Conservation (phyloP, 1,139 yeast genomes). For the Suhomyces wounanorum region DNA sequence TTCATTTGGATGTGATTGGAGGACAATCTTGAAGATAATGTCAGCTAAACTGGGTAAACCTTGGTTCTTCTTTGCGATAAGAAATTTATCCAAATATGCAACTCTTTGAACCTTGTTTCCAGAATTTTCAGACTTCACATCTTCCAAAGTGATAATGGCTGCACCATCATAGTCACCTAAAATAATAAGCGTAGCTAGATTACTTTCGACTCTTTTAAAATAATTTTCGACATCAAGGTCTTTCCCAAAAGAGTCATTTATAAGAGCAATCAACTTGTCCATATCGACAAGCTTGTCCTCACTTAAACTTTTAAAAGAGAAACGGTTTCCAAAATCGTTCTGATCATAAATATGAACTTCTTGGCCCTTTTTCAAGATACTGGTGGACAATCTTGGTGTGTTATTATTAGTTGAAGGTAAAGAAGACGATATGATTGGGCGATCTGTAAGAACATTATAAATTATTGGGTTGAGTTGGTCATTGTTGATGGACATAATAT, state of each 20-base stretch:
- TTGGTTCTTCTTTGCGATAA: slow-evolving; percentile 78
- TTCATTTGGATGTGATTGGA: slow-evolving; percentile 69
- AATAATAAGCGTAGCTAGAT: slow-evolving; percentile 73
- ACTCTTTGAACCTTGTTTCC: slow-evolving; percentile 25
- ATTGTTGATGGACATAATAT: slow-evolving; percentile 44
- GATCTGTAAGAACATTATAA: slow-evolving; percentile 84
- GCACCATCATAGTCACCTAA: slow-evolving; percentile 97
- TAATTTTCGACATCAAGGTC: slow-evolving; percentile 66
- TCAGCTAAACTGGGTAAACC: slow-evolving; percentile 95
- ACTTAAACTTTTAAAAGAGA: slow-evolving; percentile 48
- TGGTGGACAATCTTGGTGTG: slow-evolving; percentile 71
- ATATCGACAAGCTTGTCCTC: slow-evolving; percentile 56
- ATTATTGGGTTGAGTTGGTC: slow-evolving; percentile 74
- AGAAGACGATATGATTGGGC: slow-evolving; percentile 92
- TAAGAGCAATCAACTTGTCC: slow-evolving; percentile 54
- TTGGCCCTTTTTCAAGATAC: slow-evolving; percentile 78
- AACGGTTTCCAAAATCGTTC: slow-evolving; percentile 30
- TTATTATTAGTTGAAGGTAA: slow-evolving; percentile 71
- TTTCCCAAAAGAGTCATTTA: slow-evolving; percentile 81
- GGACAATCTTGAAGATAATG: slow-evolving; percentile 79
- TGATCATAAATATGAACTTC: slow-evolving; percentile 55
- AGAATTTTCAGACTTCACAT: slow-evolving; percentile 17
- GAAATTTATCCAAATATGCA: slow-evolving; percentile 90
- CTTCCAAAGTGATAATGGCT: slow-evolving; percentile 85
- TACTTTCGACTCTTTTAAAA: slow-evolving; percentile 60